Percentiles rank a stretch among this genome's conserved stretches.
phyloP scores from a whole-genome alignment of 2,329 filamentous ascomycete species.

The Exserohilum turcica region DNA sequence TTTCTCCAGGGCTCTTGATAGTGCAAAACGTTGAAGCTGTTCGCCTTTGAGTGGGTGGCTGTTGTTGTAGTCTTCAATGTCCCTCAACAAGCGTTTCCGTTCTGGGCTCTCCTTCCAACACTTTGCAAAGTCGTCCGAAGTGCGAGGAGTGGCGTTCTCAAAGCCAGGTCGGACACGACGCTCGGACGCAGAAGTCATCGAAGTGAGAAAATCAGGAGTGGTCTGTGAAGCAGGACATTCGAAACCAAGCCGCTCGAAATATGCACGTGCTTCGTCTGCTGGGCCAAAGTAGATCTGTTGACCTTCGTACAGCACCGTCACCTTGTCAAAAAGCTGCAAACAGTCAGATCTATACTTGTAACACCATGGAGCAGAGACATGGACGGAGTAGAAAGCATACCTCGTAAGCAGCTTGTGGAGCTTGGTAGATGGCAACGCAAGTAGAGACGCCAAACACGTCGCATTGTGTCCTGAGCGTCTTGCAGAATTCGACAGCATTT shows the following conservation, averaged over 20 bases:
- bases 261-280: constrained; percentile 63
- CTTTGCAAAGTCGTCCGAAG: constrained; percentile 53
- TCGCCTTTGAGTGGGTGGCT: constrained; percentile 47
- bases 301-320: constrained; percentile 57
- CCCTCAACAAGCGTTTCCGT: constrained; percentile 46
- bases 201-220: constrained; percentile 74
- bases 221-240: constrained; percentile 59
- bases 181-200: constrained; percentile 58
- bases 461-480: constrained; percentile 63
- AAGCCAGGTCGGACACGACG: constrained; percentile 45
- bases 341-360: not conserved
- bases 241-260: constrained; percentile 72
- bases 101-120: constrained; percentile 53
- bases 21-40: constrained; percentile 41
- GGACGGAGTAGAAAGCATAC: constrained; percentile 22
- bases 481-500: constrained; percentile 70
- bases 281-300: constrained; percentile 72
- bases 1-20: constrained; percentile 52
- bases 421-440: constrained; percentile 41
- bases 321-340: constrained; percentile 24
- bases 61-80: constrained; percentile 56
- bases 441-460: constrained; percentile 52
- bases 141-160: constrained; percentile 51
- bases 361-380: not conserved
- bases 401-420: constrained; percentile 69